phyloP scores from a whole-genome alignment of 495 filamentous ascomycete genomes.

The Trichoderma gamsii region DNA sequence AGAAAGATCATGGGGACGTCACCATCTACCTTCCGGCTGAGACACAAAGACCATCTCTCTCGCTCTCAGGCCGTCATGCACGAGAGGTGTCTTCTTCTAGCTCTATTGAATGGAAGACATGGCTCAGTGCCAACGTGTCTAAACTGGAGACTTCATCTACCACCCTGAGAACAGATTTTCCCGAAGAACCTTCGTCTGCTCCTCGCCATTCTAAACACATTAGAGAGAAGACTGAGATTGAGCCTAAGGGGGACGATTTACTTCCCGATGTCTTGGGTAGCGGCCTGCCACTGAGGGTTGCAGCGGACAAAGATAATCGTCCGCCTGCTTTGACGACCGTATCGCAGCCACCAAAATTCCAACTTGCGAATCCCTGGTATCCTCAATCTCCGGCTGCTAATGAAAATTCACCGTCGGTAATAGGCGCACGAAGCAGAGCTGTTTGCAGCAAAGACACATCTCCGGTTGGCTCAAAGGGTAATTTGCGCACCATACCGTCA shows the following conservation, averaged over 20 bases:
- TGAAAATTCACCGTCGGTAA: background rate
- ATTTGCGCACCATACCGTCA: background rate
- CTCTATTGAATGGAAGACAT: slow-evolving; percentile 49
- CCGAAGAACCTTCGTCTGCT: slow-evolving; percentile 34
- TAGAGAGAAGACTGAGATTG: slow-evolving; percentile 55
- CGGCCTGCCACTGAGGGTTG: background rate
- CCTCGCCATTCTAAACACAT: slow-evolving; percentile 43
- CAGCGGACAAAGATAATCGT: background rate
- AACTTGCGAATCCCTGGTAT: background rate
- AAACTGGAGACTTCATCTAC: slow-evolving; percentile 38
- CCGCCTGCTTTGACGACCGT: background rate
- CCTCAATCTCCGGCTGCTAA: background rate
- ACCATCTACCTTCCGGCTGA: background rate
- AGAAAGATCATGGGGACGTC: background rate
- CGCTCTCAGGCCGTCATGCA: background rate
- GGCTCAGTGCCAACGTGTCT: slow-evolving; percentile 45
- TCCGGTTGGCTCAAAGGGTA: background rate
- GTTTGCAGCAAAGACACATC: background rate
- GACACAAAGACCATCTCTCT: background rate
- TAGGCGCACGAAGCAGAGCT: background rate
- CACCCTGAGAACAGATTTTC: slow-evolving; percentile 24
- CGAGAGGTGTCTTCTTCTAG: slow-evolving; percentile 32
- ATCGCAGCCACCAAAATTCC: background rate
- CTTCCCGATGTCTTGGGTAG: slow-evolving; percentile 12
- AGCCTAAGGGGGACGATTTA: slow-evolving; percentile 40